Evolutionary conservation across 108 stramenopile species (phyloP).

Genomic region (Skeletonema potamos): DNA sequence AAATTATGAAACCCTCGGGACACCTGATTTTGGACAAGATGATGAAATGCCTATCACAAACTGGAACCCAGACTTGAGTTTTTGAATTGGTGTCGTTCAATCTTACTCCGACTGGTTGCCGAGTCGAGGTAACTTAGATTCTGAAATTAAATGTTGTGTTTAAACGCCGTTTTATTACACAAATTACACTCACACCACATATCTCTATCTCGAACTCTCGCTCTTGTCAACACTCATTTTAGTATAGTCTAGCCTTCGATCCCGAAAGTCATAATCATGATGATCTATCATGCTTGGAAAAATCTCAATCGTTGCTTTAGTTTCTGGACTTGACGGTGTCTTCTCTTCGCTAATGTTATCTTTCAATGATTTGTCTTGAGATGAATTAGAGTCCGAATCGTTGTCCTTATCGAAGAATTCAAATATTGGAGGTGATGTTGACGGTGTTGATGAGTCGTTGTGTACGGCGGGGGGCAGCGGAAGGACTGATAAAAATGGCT

Average conservation of each 20-base stretch:
- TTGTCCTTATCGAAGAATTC: slow-evolving; percentile 15
- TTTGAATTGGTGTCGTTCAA: neutral
- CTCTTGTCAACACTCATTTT: neutral
- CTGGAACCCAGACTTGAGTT: neutral
- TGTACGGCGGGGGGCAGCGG: slow-evolving; percentile 10
- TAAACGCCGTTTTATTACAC: neutral
- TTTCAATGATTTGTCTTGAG: neutral
- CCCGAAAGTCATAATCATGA: slow-evolving; percentile 38
- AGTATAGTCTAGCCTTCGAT: slow-evolving; percentile 37
- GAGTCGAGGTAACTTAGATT: neutral
- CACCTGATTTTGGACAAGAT: slow-evolving; percentile 4
- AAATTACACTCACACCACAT: neutral
- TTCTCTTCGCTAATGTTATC: neutral
- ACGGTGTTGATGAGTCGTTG: neutral
- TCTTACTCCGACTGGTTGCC: no score
- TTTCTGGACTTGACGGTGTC: neutral
- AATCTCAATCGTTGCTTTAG: slow-evolving; percentile 11
- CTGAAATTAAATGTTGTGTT: neutral
- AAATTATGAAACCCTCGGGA: slow-evolving; percentile 12
- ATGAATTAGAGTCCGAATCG: neutral
- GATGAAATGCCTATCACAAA: neutral
- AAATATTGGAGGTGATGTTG: neutral
- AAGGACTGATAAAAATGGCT: neutral
- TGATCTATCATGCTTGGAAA: slow-evolving; percentile 40
- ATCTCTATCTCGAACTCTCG: neutral